Conservation (phyloP, 805 yeast species). For the Starmerella vaccinii region DNA sequence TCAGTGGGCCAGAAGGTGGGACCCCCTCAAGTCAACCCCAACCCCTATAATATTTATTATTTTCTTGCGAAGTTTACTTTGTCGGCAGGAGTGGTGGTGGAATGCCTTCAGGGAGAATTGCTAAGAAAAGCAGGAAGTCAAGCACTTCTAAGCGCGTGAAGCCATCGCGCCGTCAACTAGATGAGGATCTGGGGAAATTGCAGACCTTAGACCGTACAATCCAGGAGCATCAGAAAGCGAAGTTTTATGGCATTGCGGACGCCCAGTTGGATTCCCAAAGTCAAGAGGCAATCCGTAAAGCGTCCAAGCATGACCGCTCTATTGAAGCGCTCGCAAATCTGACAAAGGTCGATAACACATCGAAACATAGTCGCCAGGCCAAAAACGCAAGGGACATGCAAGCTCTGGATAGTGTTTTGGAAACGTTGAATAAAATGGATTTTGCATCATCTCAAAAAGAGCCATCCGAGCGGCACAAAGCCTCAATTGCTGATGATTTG, state of each 20-base stretch:
- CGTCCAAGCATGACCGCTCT: not conserved
- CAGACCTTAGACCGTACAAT: not conserved
- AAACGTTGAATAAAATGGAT: constrained; percentile 7
- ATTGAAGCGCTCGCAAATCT: not conserved
- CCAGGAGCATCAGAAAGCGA: constrained; percentile 4
- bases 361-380: not conserved
- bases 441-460: not conserved
- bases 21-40: no score
- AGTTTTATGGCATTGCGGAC: not conserved
- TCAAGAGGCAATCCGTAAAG: not conserved
- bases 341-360: not conserved
- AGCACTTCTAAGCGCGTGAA: not conserved
- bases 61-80: not conserved
- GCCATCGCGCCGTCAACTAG: not conserved
- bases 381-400: not conserved
- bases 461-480: no score
- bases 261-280: not conserved
- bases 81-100: no score
- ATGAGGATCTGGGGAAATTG: not conserved
- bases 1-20: no score
- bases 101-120: not conserved
- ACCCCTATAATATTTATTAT: no score
- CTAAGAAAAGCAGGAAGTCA: not conserved
- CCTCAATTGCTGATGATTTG: not conserved
- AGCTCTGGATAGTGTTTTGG: not conserved